Conservation (phyloP, 805 yeast species). For the Cyberlindnera americana region DNA sequence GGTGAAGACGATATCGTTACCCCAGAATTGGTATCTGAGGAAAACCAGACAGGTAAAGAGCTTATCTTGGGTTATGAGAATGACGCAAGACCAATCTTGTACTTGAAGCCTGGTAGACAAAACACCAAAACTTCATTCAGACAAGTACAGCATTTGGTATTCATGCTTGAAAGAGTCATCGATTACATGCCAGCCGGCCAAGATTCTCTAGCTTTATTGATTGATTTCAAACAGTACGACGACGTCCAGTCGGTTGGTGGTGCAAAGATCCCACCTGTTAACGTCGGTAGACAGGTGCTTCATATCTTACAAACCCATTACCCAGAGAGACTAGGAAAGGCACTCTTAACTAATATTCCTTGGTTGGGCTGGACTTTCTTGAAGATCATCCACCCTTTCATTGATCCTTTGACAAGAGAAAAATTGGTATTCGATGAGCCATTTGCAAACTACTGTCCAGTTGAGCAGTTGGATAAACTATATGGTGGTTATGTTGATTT, state of each 20-base stretch:
- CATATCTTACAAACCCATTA: constrained; percentile 94
- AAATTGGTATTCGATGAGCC: constrained; percentile 91
- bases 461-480: constrained; percentile 72
- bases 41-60: constrained; percentile 90
- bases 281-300: constrained; percentile 86
- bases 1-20: constrained; percentile 52
- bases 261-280: constrained; percentile 76
- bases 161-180: constrained; percentile 86
- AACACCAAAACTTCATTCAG: constrained; percentile 86
- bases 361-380: constrained; percentile 91
- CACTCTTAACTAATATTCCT: constrained; percentile 88
- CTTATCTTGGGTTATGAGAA: constrained; percentile 88
- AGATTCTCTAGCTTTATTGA: constrained; percentile 85
- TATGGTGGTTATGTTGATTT: constrained; percentile 88
- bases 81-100: constrained; percentile 86
- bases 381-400: constrained; percentile 89
- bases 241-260: constrained; percentile 43
- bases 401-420: constrained; percentile 92
- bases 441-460: constrained; percentile 76
- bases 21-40: constrained; percentile 52
- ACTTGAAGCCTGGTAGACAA: constrained; percentile 91
- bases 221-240: constrained; percentile 81
- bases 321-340: constrained; percentile 95
- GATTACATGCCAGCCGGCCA: constrained; percentile 97
- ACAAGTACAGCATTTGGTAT: constrained; percentile 96